Percentiles rank a stretch among this genome's conserved stretches.
These are phyloP conservation scores for Suillus clintonianus DNA, from an alignment of 768 basidiomycete species.

Conservation along the genomic window DNA sequence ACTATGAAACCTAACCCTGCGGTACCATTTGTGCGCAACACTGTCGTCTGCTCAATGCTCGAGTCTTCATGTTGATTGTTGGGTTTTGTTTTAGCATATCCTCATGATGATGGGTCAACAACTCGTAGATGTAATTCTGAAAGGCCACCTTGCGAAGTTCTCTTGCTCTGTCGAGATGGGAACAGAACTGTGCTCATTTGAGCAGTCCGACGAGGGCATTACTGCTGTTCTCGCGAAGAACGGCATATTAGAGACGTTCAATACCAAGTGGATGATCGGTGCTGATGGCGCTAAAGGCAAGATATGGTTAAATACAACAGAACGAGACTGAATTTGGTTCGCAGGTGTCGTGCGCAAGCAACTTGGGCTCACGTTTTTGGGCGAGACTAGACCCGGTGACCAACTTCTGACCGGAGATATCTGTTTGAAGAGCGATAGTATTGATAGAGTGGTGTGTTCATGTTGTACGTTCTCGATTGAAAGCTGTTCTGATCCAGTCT, in stretches of 20 bases:
- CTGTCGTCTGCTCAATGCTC: too few species aligned
- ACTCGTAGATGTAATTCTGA: conserved; percentile 28
- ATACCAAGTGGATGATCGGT: conserved; percentile 13
- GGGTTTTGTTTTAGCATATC: too few species aligned
- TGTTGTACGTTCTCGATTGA: neutral
- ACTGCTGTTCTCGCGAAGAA: conserved; percentile 13
- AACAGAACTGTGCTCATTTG: conserved; percentile 35
- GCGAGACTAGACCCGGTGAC: conserved; percentile 30
- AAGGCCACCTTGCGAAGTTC: conserved; percentile 20
- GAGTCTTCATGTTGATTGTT: too few species aligned
- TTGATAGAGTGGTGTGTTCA: conserved; percentile 36
- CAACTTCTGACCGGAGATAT: conserved; percentile 35
- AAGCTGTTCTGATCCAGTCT: neutral
- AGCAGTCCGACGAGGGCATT: conserved; percentile 34
- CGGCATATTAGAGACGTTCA: conserved; percentile 1
- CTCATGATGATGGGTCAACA: conserved; percentile 30
- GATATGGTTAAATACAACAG: neutral
- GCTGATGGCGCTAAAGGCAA: conserved; percentile 21
- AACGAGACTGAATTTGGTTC: neutral
- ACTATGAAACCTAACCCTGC: too few species aligned
- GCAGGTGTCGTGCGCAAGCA: conserved; percentile 9
- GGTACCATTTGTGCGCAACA: too few species aligned
- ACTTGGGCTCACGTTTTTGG: conserved; percentile 17
- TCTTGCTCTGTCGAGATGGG: conserved; percentile 36
- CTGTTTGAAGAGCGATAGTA: conserved; percentile 28